Base-by-base conservation (phyloP, 2,329 filamentous ascomycete species). In the Colletotrichum camelliae region DNA sequence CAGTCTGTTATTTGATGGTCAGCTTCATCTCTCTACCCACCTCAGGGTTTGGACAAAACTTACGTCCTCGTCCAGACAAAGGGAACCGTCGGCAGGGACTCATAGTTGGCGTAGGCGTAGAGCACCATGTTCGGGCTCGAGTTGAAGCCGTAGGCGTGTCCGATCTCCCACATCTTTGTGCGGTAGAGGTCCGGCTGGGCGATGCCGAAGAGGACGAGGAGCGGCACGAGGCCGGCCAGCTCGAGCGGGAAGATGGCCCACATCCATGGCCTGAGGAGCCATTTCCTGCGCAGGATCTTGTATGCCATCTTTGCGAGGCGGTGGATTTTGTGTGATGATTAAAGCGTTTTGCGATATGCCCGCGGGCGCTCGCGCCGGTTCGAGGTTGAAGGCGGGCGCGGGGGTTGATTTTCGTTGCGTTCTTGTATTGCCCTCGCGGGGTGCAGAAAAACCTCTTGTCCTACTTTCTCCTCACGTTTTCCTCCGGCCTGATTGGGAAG, bases 31-130 rank as follows among this genome's bases (percentile, higher is more conserved):
- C 18, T 67, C 15, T 27, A 27, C 24, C 24, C 1, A 27, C 24
- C 24, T 27, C 24, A 27, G 24, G 24, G 24, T 27, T 27, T 27
- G 24, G 24, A 27, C 39, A 27, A 61, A 55, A 90, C 94, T 86
- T 84, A 96, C 94, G 90, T 90, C 81, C 88, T 85, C 76, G 93
- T 94, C 94, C 94, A 96, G 16, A 96, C 90, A 70, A 96, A 85
- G 2, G 94, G 93, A 12, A 91, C 86, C 39, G 87, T 87, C 1
- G 92, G 91, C 16, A 93, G 85, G 1, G 92, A 88, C 70, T 87
- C 84, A 81, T 95, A 90, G 81, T 96, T 96, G 67, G 94, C 93
- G 81, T 93, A 93, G 39, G 93, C 93, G 83, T 94, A 96, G 39
- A 95, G 84, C 21, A 95, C 87, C 80, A 93, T 90, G 76, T 86